Evolutionary conservation across 768 basidiomycete species (phyloP).

Genomic region (Leccinum fibrillosum): DNA sequence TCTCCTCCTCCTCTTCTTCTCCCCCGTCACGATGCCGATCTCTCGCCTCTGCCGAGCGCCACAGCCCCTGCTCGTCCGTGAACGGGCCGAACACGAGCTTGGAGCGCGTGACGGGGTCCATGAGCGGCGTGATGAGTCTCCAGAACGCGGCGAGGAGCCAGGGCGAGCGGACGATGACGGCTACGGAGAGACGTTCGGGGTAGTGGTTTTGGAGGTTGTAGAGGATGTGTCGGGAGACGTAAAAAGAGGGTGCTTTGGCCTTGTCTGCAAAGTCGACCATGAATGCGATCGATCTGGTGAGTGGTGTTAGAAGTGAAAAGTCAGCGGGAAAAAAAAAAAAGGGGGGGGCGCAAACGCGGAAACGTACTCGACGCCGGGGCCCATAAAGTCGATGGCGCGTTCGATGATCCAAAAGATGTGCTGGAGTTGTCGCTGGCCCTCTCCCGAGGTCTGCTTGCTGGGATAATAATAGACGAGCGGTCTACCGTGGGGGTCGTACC

Average conservation of each 20-base stretch:
- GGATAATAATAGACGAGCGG: constrained; percentile 70
- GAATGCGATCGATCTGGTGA: constrained; percentile 30
- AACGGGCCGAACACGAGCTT: constrained; percentile 76
- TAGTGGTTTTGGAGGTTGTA: constrained; percentile 43
- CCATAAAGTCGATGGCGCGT: constrained; percentile 72
- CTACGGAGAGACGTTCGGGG: not conserved
- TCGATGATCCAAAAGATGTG: constrained; percentile 49
- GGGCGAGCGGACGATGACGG: constrained; percentile 72
- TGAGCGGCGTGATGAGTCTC: constrained; percentile 74
- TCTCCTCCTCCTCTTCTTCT: not conserved
- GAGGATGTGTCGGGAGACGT: constrained; percentile 41
- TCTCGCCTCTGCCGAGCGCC: constrained; percentile 25
- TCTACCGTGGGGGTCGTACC: constrained; percentile 64
- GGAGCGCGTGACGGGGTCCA: constrained; percentile 76
- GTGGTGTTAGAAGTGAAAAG: not conserved
- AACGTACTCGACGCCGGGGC: constrained; percentile 24
- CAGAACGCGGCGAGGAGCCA: constrained; percentile 72
- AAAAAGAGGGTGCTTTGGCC: constrained; percentile 53
- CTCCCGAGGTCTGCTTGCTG: constrained; percentile 75
- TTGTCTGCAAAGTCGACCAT: constrained; percentile 78
- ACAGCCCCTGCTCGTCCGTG: constrained; percentile 21
- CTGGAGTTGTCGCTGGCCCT: constrained; percentile 59
- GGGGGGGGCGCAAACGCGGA: not conserved
- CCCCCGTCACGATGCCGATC: constrained; percentile 4
- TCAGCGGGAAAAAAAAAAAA: no score